phyloP scores from a whole-genome alignment of 1,139 yeast species.

The Pichia sp. region DNA sequence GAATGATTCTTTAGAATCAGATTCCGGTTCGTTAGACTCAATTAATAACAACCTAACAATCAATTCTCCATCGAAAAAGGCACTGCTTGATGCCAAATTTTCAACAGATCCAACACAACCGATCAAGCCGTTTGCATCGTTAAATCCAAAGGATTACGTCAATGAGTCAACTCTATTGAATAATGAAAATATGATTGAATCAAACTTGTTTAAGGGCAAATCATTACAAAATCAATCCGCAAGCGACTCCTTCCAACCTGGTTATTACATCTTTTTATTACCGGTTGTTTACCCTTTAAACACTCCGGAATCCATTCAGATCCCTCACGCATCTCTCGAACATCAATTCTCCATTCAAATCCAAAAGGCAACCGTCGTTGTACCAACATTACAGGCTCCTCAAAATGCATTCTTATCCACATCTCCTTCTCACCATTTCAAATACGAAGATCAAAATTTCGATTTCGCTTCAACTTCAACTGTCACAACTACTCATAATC shows the following conservation, averaged over 20 bases:
- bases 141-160: conserved; percentile 24
- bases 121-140: conserved; percentile 23
- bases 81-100: conserved; percentile 15
- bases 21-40: conserved; percentile 7
- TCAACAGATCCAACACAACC: conserved; percentile 28
- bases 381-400: conserved; percentile 31
- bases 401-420: conserved; percentile 31
- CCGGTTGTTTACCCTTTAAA: conserved; percentile 70
- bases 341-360: conserved; percentile 36
- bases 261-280: conserved; percentile 75
- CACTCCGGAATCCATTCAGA: conserved; percentile 67
- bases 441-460: conserved; percentile 20
- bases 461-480: neutral
- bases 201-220: conserved; percentile 15
- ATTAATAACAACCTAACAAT: neutral
- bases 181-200: conserved; percentile 15
- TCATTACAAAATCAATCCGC: conserved; percentile 7
- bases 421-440: conserved; percentile 30
- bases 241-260: conserved; percentile 47
- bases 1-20: conserved; percentile 10
- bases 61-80: conserved; percentile 2
- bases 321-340: conserved; percentile 49
- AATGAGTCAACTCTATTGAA: conserved; percentile 22
- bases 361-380: conserved; percentile 25
- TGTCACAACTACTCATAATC: neutral